Evolutionary conservation across 1,139 yeast species (phyloP).

Genomic region (Zygosaccharomyces sapae): DNA sequence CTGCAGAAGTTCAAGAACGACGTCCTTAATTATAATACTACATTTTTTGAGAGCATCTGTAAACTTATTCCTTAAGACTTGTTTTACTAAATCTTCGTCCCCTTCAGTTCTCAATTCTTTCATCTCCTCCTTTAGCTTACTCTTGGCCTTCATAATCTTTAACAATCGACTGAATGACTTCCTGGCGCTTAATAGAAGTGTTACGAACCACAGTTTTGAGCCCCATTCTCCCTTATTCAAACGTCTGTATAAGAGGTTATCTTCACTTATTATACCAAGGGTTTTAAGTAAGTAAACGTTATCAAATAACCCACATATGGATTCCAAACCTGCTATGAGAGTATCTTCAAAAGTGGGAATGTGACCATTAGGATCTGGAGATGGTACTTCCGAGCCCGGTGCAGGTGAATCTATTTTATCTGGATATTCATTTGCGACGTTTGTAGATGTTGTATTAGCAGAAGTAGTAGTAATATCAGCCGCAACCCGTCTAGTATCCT

Average conservation of each 20-base stretch:
- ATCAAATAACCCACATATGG: constrained; percentile 27
- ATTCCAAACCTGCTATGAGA: constrained; percentile 21
- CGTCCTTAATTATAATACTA: constrained; percentile 15
- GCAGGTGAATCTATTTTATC: not conserved
- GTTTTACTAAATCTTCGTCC: constrained; percentile 12
- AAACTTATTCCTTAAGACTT: constrained; percentile 19
- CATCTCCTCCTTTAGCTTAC: constrained; percentile 14
- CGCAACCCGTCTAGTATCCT: not conserved
- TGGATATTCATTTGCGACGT: not conserved
- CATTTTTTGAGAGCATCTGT: constrained; percentile 13
- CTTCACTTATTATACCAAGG: constrained; percentile 27
- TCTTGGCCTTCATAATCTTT: constrained; percentile 11
- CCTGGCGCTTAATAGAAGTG: constrained; percentile 25
- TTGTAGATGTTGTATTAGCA: not conserved
- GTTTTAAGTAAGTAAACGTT: constrained; percentile 27
- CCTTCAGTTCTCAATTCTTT: not conserved
- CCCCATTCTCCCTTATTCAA: constrained; percentile 28
- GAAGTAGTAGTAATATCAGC: not conserved
- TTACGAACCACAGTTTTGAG: constrained; percentile 29
- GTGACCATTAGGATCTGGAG: not conserved
- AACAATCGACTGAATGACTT: constrained; percentile 17
- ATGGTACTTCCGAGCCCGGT: not conserved
- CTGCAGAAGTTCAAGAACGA: constrained; percentile 26
- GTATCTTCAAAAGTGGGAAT: constrained; percentile 15
- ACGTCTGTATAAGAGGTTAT: constrained; percentile 23